phyloP scores from a whole-genome alignment of 768 basidiomycete genomes.

The Boletellus sp. region DNA sequence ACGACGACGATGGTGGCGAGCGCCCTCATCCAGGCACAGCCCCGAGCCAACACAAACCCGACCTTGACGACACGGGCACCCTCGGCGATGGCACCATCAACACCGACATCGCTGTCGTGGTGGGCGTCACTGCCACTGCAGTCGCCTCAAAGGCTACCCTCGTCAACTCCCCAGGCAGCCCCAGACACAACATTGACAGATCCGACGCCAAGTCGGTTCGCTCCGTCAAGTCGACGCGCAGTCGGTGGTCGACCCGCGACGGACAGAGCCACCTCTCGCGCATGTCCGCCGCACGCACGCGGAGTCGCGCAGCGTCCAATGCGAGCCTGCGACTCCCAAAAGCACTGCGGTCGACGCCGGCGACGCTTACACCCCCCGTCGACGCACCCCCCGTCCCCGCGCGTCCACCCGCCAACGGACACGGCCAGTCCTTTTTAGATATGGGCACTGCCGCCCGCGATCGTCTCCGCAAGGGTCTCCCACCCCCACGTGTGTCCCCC shows the following conservation, averaged over 20 bases:
- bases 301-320: slow-evolving; percentile 62
- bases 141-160: slow-evolving; percentile 37
- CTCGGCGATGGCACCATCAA: slow-evolving; percentile 23
- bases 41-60: slow-evolving; percentile 15
- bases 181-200: not conserved
- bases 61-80: slow-evolving; percentile 26
- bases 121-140: slow-evolving; percentile 37
- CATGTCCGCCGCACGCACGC: slow-evolving; percentile 60
- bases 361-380: slow-evolving; percentile 33
- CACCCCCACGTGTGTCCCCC: slow-evolving; percentile 14
- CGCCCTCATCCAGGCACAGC: slow-evolving; percentile 6
- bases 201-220: slow-evolving; percentile 25
- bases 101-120: slow-evolving; percentile 31
- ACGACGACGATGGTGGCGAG: not conserved
- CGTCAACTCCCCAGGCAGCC: slow-evolving; percentile 8
- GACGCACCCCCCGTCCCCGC: slow-evolving; percentile 30
- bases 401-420: slow-evolving; percentile 14
- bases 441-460: slow-evolving; percentile 33
- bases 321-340: slow-evolving; percentile 62
- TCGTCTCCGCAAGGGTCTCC: slow-evolving; percentile 21
- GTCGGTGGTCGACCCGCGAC: slow-evolving; percentile 23
- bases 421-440: slow-evolving; percentile 32
- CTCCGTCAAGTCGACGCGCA: slow-evolving; percentile 24
- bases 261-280: slow-evolving; percentile 36
- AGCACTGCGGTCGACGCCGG: slow-evolving; percentile 27